Evolutionary conservation across 306 rosid species (phyloP), one percentile per base, ranked within the genome.

Genomic region (Fagus crenata): DNA sequence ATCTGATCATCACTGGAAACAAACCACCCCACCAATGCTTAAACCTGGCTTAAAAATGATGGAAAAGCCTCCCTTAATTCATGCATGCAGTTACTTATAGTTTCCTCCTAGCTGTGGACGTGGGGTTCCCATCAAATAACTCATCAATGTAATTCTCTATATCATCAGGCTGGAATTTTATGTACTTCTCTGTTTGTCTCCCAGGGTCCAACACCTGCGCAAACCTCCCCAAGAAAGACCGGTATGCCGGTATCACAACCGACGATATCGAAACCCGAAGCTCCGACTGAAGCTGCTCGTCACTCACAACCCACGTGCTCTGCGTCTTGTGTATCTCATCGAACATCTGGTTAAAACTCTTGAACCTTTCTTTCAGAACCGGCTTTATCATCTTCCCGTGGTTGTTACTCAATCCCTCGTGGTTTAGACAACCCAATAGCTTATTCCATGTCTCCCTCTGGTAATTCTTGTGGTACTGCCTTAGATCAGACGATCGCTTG

Each of bases 281-380:
- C 89, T 95, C 98, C 54, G 98, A 90, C 39, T 90, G 95, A 77
- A 95, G 97, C 54, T 95, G 98, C 32, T 89, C 97, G 40, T 92
- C 98, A 53, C 88, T 88, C 70, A 95, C 97, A 5, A 95, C 92
- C 98, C 98, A 95, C n/a, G 87, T 14, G 85, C 96, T 87, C 79
- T 95, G 98, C 42, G 95, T 88, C 81, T 68, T 95, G 87, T 92
- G 98, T 39, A 92, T 92, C 60, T 92, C 97, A 0, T 95, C 98
- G n/a, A 95, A 90, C 86, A 85, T 5, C 0, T 87, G 22, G 5
- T 90, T 95, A 82, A 95, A 95, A 59, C 81, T 83, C 84, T 92
- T 95, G 78, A 95, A 95, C 87, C 98, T 84, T 79, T 95, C 98
- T 78, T 95, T 95, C 68, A 95, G 77, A 18, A 83, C 80, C 0